phyloP scores from a whole-genome alignment of 1,139 yeast genomes.

The Pichiaceae sp. region DNA sequence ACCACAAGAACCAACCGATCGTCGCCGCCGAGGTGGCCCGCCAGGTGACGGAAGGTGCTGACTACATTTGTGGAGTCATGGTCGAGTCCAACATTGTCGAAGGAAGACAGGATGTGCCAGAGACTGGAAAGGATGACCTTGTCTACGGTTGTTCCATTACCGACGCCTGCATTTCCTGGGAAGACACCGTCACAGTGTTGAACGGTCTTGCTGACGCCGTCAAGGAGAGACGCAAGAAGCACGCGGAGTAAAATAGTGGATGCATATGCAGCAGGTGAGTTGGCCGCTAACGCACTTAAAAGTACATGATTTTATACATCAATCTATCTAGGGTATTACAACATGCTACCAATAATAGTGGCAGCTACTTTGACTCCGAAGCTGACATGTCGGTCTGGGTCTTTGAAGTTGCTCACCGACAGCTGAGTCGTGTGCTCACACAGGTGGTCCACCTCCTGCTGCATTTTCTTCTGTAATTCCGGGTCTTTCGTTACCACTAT shows the following conservation, averaged over 20 bases:
- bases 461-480: conserved; percentile 48
- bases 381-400: conserved; percentile 51
- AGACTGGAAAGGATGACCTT: conserved; percentile 66
- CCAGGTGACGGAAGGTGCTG: conserved; percentile 73
- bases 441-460: conserved; percentile 55
- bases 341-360: conserved; percentile 53
- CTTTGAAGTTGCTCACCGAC: conserved; percentile 42
- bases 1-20: conserved; percentile 86
- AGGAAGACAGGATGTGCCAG: conserved; percentile 87
- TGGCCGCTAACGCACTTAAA: background rate
- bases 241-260: background rate
- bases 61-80: conserved; percentile 85
- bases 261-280: background rate
- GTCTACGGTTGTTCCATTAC: conserved; percentile 93
- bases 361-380: conserved; percentile 58
- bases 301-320: background rate
- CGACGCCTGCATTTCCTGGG: conserved; percentile 94
- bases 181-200: conserved; percentile 67
- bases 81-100: conserved; percentile 86
- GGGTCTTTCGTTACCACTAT: conserved; percentile 65
- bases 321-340: conserved; percentile 26
- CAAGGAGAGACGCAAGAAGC: conserved; percentile 51
- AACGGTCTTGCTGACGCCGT: conserved; percentile 71
- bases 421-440: conserved; percentile 43
- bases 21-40: conserved; percentile 77